These are phyloP conservation scores for Dendrobium huoshanense DNA, from an alignment of 106 monocot species.

Conservation along the genomic window DNA sequence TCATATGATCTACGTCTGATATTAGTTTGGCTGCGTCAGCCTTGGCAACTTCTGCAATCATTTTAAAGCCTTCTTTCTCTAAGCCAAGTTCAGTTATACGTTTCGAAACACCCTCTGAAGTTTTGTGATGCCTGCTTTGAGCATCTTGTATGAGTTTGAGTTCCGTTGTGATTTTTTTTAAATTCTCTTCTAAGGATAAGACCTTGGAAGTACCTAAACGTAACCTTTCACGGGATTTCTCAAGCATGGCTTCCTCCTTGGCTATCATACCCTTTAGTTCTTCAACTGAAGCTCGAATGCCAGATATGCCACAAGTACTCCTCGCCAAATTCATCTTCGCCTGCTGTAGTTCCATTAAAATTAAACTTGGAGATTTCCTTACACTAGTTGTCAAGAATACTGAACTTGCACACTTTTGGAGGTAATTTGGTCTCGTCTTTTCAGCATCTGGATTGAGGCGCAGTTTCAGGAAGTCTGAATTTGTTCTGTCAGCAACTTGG, in stretches of 20 bases:
- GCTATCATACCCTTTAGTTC: constrained; percentile 34
- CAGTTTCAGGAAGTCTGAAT: constrained; percentile 14
- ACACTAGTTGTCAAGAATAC: not conserved
- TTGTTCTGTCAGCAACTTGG: constrained; percentile 3
- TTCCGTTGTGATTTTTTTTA: constrained; percentile 28
- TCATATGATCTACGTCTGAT: constrained; percentile 36
- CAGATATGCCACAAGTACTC: constrained; percentile 29
- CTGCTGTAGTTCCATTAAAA: constrained; percentile 56
- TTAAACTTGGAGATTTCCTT: constrained; percentile 38
- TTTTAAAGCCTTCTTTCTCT: constrained; percentile 40
- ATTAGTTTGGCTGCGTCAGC: constrained; percentile 29
- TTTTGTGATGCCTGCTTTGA: constrained; percentile 4
- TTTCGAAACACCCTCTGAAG: constrained; percentile 23
- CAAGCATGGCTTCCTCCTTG: constrained; percentile 36
- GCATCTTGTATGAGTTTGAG: constrained; percentile 25
- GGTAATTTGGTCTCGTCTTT: not conserved
- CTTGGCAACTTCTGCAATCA: constrained; percentile 28
- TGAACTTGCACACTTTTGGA: not conserved
- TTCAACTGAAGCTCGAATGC: constrained; percentile 24
- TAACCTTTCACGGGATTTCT: constrained; percentile 49
- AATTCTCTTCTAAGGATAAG: constrained; percentile 30
- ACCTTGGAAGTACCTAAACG: constrained; percentile 26
- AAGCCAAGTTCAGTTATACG: constrained; percentile 43
- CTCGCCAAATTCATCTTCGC: constrained; percentile 55
- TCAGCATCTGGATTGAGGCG: constrained; percentile 19